Evolutionary conservation across 2,329 filamentous ascomycete species (phyloP), one percentile per base, ranked within the genome.

Genomic region (Furcasterigmium sp.): DNA sequence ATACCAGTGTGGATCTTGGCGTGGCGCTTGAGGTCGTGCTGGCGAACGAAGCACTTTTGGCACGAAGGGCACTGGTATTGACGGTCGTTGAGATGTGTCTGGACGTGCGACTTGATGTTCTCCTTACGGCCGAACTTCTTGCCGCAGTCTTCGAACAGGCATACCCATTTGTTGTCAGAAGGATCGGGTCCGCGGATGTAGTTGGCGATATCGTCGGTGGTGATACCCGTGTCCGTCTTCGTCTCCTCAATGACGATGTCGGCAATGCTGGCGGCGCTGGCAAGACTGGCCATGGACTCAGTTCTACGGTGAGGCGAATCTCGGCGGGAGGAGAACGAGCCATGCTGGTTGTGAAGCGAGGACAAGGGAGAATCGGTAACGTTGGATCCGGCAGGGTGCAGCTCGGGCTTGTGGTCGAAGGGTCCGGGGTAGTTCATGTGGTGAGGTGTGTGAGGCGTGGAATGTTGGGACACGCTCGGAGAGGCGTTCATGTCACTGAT

Each of bases 21-120:
- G 61, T 98, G 93, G 47, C 93, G 83, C 73, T 97, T 37, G 18
- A 37, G 35, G 19, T 37, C 35, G 35, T 37, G 35, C 21, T 37
- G 35, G 14, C 35, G 35, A 13, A 37, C 35, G 35, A 25, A 25
- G 19, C 35, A 37, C 35, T 37, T 37, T 10, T 85, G 77, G 70
- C 93, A 98, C 43, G 87, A 84, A 37, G 91, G 90, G 67, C 93
- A 98, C 63, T 88, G 85, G 68, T 89, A 98, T 61, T 96, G 93
- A 38, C 93, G 80, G 63, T 98, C 93, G 56, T 94, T 93, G 51
- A 98, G 83, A 65, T 98, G 93, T 4, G 93, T 98, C 67, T 98
- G 93, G 13, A 98, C 88, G 62, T 98, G 93, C 1, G 91, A 95
- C 62, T 95, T 95, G 72, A 97, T 96, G 67, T 98, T 97, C 64